Evolutionary conservation across 2,329 filamentous ascomycete genomes (phyloP).

Genomic region (Trichoderma oligosporum): DNA sequence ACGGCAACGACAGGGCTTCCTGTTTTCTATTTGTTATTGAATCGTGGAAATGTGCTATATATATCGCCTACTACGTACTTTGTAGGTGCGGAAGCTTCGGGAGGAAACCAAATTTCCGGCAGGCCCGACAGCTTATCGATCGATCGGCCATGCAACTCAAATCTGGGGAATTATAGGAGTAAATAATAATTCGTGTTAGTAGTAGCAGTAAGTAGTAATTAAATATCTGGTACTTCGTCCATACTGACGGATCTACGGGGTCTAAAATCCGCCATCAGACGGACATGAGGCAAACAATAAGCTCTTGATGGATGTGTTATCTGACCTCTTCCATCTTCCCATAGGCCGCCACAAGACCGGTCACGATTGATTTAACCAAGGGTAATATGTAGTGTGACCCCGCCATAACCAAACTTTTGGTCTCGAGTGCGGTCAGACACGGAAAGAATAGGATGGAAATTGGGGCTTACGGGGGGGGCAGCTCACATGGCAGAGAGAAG

Average conservation of each 20-base stretch:
- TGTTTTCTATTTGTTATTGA: background rate
- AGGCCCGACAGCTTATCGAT: constrained; percentile 8
- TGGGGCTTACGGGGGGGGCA: too few species aligned
- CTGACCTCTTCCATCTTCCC: constrained; percentile 4
- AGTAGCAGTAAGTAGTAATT: too few species aligned
- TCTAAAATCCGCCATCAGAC: constrained; percentile 17
- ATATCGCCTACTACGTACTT: background rate
- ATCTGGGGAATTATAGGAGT: constrained; percentile 2
- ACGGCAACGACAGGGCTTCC: background rate
- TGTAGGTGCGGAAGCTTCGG: constrained; percentile 11
- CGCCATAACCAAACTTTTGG: too few species aligned
- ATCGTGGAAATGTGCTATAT: constrained; percentile 10
- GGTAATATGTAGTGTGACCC: too few species aligned
- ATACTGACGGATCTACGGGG: too few species aligned
- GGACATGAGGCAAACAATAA: background rate
- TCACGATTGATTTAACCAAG: too few species aligned
- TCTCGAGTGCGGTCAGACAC: too few species aligned
- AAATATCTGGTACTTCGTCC: too few species aligned
- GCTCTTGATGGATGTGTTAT: constrained; percentile 7
- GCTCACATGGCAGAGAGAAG: too few species aligned
- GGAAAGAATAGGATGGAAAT: too few species aligned
- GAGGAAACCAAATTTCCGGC: constrained; percentile 15
- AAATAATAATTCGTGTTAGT: too few species aligned
- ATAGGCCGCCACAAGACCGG: background rate
- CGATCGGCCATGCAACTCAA: constrained; percentile 6